These are phyloP conservation scores for Podospora tetraspora DNA, from an alignment of 495 filamentous ascomycete species.

Conservation along the genomic window DNA sequence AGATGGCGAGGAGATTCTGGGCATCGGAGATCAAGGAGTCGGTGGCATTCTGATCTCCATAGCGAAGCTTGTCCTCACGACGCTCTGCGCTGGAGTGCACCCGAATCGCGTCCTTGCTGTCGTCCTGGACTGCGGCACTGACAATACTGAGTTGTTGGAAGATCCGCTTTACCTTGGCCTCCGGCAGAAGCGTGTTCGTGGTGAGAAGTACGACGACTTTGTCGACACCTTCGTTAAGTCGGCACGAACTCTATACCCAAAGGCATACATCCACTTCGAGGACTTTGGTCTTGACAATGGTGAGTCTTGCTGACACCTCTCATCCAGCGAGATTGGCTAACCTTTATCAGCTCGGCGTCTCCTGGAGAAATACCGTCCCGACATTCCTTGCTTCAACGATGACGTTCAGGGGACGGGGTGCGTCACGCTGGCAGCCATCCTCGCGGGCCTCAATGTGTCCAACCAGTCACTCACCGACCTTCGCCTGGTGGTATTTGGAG, in stretches of 20 bases:
- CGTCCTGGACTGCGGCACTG: constrained; percentile 81
- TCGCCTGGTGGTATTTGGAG: constrained; percentile 69
- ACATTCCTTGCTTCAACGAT: constrained; percentile 85
- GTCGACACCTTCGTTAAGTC: constrained; percentile 67
- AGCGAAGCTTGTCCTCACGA: constrained; percentile 77
- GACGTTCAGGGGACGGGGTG: constrained; percentile 89
- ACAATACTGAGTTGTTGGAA: constrained; percentile 71
- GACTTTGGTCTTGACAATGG: constrained; percentile 56
- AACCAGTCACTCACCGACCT: constrained; percentile 61
- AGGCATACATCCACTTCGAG: constrained; percentile 79
- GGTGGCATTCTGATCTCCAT: constrained; percentile 81
- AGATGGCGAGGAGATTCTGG: constrained; percentile 64
- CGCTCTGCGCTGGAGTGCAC: constrained; percentile 79
- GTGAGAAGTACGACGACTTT: constrained; percentile 73
- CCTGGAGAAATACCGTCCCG: constrained; percentile 63
- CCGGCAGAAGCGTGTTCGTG: constrained; percentile 56
- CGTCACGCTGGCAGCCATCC: constrained; percentile 77
- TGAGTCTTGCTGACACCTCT: constrained; percentile 5
- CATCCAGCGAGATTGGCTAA: background rate
- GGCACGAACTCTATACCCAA: constrained; percentile 64
- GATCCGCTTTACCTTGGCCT: constrained; percentile 81
- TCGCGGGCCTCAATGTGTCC: constrained; percentile 64
- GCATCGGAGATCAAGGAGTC: constrained; percentile 88
- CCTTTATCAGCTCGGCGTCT: constrained; percentile 48
- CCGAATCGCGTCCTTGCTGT: constrained; percentile 75